phyloP scores from a whole-genome alignment of 208 protist genomes.

The Lotmaria passim region DNA sequence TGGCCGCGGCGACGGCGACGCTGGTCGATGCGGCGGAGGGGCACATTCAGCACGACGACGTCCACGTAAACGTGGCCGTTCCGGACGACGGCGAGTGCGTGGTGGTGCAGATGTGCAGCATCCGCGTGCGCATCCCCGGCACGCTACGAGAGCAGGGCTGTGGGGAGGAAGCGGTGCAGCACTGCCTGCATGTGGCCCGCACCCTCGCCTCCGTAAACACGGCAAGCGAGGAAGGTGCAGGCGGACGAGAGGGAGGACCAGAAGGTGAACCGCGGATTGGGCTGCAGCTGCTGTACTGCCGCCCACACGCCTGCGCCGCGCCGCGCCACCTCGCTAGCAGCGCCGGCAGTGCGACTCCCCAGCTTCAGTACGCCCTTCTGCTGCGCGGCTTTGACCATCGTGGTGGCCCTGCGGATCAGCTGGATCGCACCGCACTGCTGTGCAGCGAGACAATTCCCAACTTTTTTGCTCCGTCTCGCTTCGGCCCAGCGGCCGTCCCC shows the following conservation, averaged over 20 bases:
- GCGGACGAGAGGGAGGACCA: not conserved
- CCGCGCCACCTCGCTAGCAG: not conserved
- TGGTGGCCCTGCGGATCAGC: constrained; percentile 22
- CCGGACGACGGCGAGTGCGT: constrained; percentile 42
- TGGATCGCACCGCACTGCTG: constrained; percentile 42
- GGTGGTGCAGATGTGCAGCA: constrained; percentile 61
- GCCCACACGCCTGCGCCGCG: constrained; percentile 19
- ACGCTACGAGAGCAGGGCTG: constrained; percentile 1
- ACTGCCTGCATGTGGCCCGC: constrained; percentile 38
- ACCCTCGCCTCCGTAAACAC: constrained; percentile 31
- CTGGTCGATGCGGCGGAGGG: constrained; percentile 45
- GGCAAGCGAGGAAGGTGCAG: not conserved
- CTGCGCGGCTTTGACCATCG: constrained; percentile 59
- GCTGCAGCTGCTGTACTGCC: constrained; percentile 34
- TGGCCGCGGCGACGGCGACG: constrained; percentile 34
- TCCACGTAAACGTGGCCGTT: constrained; percentile 11
- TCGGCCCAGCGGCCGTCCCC: constrained; percentile 48
- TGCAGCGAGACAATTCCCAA: constrained; percentile 58
- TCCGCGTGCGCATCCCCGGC: constrained; percentile 29
- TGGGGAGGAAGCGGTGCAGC: constrained; percentile 25
- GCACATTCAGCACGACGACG: constrained; percentile 11
- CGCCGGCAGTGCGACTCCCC: not conserved
- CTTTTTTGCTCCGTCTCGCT: constrained; percentile 71
- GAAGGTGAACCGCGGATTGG: constrained; percentile 6
- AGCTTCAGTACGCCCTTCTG: constrained; percentile 76